Base-by-base conservation (phyloP, 192 early-diverging fungal genomes). In the Entomortierella parvispora region DNA sequence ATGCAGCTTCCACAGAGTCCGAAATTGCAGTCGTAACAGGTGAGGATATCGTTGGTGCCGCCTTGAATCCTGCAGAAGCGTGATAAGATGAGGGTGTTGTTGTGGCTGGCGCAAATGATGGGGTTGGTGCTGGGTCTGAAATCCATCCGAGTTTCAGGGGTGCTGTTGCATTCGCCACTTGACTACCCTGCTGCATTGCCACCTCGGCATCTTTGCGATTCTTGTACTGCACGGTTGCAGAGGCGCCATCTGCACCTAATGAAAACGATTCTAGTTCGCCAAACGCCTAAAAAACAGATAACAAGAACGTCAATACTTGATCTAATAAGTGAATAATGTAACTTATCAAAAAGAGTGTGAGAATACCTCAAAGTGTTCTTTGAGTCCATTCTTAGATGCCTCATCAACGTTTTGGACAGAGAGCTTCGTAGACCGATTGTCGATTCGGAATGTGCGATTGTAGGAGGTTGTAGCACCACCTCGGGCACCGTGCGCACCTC, bases 381-480 rank as follows among this genome's bases (percentile, higher is more conserved):
- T 81, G n/a, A 94, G 53, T 11, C 72, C 67, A 2, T 68, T 65
- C 32, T 82, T 83, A 28, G 84, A 74, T 0, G 68, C 62, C 32
- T 72, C 54, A 12, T 80, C 81, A 5, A 89, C 64, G n/a, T 86
- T 82, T 46, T 90, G 84, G 20, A 94, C 65, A 51, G 85, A 65
- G 20, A 94, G 49, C 68, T 89, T 93, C 28, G 89, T 89, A 1
- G 93, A 72, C 11, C 93, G 86, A 60, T 93, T 90, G 78, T 94
- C 93, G 25, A 94, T 61, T 23, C 65, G 51, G 42, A 77, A 77
- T 4, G 65, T 77, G 0, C 72, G 70, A 11, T 81, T 80, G n/a
- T 81, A 85, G 17, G 87, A 82, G 37, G 72, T 71, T 47, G 68
- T 76, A 22, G 76, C 77, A 32, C 69, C 77, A n/a, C 76, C 82